These are phyloP conservation scores for Aspergillus haitiensis DNA, from an alignment of 495 filamentous ascomycete genomes.

Conservation along the genomic window DNA sequence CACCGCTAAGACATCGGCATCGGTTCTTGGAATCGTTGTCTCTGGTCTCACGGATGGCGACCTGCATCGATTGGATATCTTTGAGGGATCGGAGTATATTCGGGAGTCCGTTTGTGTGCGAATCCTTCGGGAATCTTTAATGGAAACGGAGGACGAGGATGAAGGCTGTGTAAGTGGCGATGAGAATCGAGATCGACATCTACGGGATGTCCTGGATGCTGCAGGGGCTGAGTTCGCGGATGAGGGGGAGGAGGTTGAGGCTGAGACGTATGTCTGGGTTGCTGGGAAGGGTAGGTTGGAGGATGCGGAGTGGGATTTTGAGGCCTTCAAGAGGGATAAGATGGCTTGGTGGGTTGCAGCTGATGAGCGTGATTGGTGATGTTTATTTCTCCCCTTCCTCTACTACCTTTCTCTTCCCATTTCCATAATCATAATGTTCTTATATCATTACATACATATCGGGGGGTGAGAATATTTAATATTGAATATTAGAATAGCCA, in stretches of 20 bases:
- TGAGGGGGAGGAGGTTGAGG: conserved; percentile 55
- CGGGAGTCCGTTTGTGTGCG: conserved; percentile 60
- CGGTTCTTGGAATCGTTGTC: conserved; percentile 79
- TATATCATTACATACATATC: not conserved
- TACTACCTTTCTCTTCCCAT: not conserved
- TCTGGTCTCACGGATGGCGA: conserved; percentile 77
- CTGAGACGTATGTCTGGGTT: conserved; percentile 80
- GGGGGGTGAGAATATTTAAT: not conserved
- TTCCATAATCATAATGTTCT: not conserved
- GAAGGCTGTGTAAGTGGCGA: conserved; percentile 11
- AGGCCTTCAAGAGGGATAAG: conserved; percentile 68
- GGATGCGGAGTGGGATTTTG: conserved; percentile 76
- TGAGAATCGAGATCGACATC: conserved; percentile 20
- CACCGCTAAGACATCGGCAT: conserved; percentile 12
- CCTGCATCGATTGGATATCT: conserved; percentile 72
- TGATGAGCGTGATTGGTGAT: conserved; percentile 42
- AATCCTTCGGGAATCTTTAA: conserved; percentile 47
- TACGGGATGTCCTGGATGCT: conserved; percentile 36
- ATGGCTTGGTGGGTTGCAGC: conserved; percentile 53
- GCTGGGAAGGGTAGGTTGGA: conserved; percentile 53
- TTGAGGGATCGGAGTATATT: conserved; percentile 77
- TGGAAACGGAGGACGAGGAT: conserved; percentile 14
- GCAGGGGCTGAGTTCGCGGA: conserved; percentile 32
- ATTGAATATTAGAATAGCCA: not conserved
- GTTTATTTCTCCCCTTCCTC: not conserved